Evolutionary conservation across 805 yeast genomes (phyloP), one percentile per base, ranked within the genome.

Genomic region (Saccharomycopsis babjevae): DNA sequence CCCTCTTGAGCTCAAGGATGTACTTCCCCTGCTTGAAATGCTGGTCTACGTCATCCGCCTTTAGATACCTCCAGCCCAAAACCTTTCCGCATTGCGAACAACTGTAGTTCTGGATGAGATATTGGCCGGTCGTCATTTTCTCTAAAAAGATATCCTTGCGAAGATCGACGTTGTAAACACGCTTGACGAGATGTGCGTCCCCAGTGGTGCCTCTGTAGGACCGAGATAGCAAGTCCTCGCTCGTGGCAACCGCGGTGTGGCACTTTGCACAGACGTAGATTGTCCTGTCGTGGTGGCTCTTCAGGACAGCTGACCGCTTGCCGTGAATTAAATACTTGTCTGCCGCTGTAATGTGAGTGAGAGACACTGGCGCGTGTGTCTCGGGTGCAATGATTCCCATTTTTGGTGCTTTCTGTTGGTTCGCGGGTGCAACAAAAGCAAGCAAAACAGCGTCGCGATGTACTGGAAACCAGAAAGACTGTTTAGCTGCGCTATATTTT

Each of bases 41-140:
- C 71, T 83, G 85, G 18, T 73, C 69, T 22, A 67, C 66, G 34
- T 72, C 70, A 38, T 75, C 76, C 54, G 86, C 78, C 65, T 74
- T 74, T 46, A 83, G 68, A 66, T 85, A 85, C 62, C 78, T 79
- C 90, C 90, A 85, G 2, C 89, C 90, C 18, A 85, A 72, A 58
- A 78, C 71, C 5, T 71, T 68, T 57, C 73, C 72, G 67, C 90
- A 85, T 64, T 79, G 80, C 54, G 77, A 79, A 67, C 90, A 85
- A 42, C 67, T 67, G 36, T 84, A 76, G 66, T 83, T 85, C 62
- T 83, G 78, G 2, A 85, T 86, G 0, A 74, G 67, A 66, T 83
- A 85, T 28, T 68, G 68, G 0, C 89, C 90, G 0, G 89, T 84
- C 34, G 79, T 73, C 89, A 85, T 84, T 43, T 73, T 72, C 16